phyloP scores from a whole-genome alignment of 345 rosid genomes.

The Linum usitatissimum region DNA sequence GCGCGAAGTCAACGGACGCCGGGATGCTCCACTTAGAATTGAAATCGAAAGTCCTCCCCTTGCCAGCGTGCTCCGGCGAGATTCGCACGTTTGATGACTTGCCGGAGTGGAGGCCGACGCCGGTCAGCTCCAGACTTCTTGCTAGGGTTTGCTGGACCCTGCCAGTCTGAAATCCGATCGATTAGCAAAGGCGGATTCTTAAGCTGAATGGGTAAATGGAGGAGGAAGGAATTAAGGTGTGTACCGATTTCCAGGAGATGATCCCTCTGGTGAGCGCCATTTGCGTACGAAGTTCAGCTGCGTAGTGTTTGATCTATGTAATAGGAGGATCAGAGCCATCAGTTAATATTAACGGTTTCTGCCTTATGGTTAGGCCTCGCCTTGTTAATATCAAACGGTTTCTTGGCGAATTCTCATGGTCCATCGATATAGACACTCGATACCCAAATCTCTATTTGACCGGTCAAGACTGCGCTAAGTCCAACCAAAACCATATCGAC shows the following conservation, averaged over 20 bases:
- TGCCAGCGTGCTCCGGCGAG: slow-evolving; percentile 54
- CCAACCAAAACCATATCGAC: too few species aligned
- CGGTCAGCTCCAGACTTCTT: slow-evolving; percentile 39
- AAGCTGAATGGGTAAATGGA: not conserved
- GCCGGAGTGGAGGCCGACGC: slow-evolving; percentile 62
- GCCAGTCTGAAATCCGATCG: slow-evolving; percentile 37
- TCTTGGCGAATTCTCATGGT: too few species aligned
- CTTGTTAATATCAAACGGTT: too few species aligned
- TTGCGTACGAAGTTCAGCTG: too few species aligned
- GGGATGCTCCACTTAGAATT: slow-evolving; percentile 37
- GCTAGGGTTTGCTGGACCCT: slow-evolving; percentile 63
- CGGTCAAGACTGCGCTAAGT: too few species aligned
- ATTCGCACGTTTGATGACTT: slow-evolving; percentile 47
- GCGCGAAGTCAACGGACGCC: slow-evolving; percentile 49
- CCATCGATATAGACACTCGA: too few species aligned
- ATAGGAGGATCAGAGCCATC: too few species aligned
- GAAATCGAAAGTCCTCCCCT: slow-evolving; percentile 55
- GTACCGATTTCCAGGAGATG: slow-evolving; percentile 47
- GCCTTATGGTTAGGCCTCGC: too few species aligned
- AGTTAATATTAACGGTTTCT: too few species aligned
- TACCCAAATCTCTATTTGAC: too few species aligned
- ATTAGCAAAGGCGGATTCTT: not conserved
- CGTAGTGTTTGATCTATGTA: too few species aligned
- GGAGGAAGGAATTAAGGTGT: slow-evolving; percentile 11
- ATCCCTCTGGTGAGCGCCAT: slow-evolving; percentile 19